Evolutionary conservation across 2,329 filamentous ascomycete species (phyloP).

Genomic region (Fusarium miscanthi): DNA sequence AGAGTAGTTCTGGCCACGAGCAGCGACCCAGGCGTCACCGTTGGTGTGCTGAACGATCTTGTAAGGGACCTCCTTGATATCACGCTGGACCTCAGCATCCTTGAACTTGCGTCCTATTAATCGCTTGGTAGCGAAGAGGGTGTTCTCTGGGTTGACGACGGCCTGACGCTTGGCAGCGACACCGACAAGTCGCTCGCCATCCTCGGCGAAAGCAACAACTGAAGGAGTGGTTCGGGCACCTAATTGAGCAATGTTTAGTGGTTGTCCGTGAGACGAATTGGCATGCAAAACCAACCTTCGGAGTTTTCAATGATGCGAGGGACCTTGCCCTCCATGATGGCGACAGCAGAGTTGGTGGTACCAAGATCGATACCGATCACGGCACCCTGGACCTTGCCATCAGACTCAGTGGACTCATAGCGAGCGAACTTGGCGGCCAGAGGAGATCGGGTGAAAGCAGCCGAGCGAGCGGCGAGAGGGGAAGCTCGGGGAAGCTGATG

Average conservation of each 20-base stretch:
- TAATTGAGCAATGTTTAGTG: slow-evolving; percentile 26
- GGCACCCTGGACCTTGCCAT: slow-evolving; percentile 85
- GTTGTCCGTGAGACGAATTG: slow-evolving; percentile 11
- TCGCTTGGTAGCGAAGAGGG: slow-evolving; percentile 97
- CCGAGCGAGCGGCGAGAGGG: slow-evolving; percentile 74
- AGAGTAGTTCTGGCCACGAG: slow-evolving; percentile 94
- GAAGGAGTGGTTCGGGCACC: slow-evolving; percentile 68
- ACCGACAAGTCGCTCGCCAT: slow-evolving; percentile 96
- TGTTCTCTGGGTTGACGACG: slow-evolving; percentile 98
- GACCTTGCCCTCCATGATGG: slow-evolving; percentile 95
- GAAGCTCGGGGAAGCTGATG: slow-evolving; percentile 80
- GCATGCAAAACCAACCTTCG: slow-evolving; percentile 71
- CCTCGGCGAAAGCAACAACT: slow-evolving; percentile 93
- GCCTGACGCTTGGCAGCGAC: slow-evolving; percentile 98
- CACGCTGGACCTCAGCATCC: slow-evolving; percentile 92
- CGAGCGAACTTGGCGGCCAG: slow-evolving; percentile 79
- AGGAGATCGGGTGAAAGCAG: slow-evolving; percentile 75
- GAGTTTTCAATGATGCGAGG: slow-evolving; percentile 98
- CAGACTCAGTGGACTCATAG: slow-evolving; percentile 74
- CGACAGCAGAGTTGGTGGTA: slow-evolving; percentile 97
- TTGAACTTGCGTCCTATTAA: slow-evolving; percentile 98
- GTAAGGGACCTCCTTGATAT: slow-evolving; percentile 97
- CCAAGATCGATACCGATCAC: slow-evolving; percentile 99
- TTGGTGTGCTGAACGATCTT: slow-evolving; percentile 98
- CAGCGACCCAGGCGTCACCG: slow-evolving; percentile 95